Evolutionary conservation across 768 basidiomycete species (phyloP), one percentile per base, ranked within the genome.

Genomic region (Suillus paluster): DNA sequence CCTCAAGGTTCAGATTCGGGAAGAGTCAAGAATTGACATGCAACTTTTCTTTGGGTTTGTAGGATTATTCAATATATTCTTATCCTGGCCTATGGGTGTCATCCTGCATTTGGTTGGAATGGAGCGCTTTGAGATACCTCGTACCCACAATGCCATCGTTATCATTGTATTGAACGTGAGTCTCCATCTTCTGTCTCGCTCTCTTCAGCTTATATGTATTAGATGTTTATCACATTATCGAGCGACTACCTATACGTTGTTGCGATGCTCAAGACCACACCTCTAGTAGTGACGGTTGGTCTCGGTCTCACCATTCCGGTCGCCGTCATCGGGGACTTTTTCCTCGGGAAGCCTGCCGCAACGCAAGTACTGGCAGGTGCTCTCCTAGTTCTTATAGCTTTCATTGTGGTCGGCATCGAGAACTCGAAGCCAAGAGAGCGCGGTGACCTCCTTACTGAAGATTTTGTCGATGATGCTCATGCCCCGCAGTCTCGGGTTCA

Each of bases 251-350:
- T 95, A 50, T 94, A 94, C 71, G 87, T 94, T 33, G 71, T 94
- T 21, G 91, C 95, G 3, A 97, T 98, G 95, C 86, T 99, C 64
- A 97, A 96, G 79, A 99, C 97, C 8, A 95, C 95, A 1, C 96
- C 96, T 1, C 79, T 96, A 14, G 93, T 97, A 21, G 96, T 92
- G 19, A 99, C 97, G 1, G 81, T 98, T 59, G 97, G 97, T 30
- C 82, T 99, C 10, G 94, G 91, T 60, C 83, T 99, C 15, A 97
- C 97, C 1, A 97, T 98, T 73, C 97, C 95, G 5, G 80, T 96
- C 57, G 94, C 97, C 7, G 87, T 98, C 54, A 56, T 91, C 10
- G 95, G 95, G 15, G 95, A 97, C 68, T 78, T 86, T 62, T 71
- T 89, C 60, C 79, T 93, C 3, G 80, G 85, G 23, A 84, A 81